Conservation (phyloP, 2,329 filamentous ascomycete species). For the Neofusicoccum cordaticola region DNA sequence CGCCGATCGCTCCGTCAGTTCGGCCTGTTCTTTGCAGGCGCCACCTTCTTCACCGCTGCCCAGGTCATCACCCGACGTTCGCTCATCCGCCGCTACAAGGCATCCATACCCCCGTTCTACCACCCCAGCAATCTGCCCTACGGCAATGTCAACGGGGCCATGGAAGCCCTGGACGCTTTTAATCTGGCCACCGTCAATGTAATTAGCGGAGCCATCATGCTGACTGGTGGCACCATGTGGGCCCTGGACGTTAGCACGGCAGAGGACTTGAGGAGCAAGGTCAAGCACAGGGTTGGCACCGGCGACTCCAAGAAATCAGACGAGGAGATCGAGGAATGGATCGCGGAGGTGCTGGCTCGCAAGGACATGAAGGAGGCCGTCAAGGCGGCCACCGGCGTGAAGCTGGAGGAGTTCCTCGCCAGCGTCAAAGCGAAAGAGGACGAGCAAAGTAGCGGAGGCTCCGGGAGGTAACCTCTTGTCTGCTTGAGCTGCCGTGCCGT, state of each 20-base stretch:
- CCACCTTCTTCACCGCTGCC: slow-evolving; percentile 71
- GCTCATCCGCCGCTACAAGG: slow-evolving; percentile 60
- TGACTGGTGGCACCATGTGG: slow-evolving; percentile 70
- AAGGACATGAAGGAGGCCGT: slow-evolving; percentile 44
- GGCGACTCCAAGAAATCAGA: slow-evolving; percentile 50
- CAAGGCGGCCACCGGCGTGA: slow-evolving; percentile 27
- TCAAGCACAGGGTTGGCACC: slow-evolving; percentile 44
- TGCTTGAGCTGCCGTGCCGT: background rate
- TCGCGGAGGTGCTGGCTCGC: slow-evolving; percentile 47
- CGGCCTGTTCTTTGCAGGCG: slow-evolving; percentile 70
- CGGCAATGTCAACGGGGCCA: slow-evolving; percentile 57
- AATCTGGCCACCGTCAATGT: slow-evolving; percentile 87
- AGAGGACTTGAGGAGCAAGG: slow-evolving; percentile 59
- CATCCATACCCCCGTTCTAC: slow-evolving; percentile 70
- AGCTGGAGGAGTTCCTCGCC: slow-evolving; percentile 7
- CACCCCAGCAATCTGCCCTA: slow-evolving; percentile 53
- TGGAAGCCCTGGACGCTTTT: slow-evolving; percentile 79
- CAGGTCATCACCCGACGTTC: slow-evolving; percentile 63
- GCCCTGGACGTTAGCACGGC: slow-evolving; percentile 66
- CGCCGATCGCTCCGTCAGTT: slow-evolving; percentile 60
- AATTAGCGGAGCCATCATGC: slow-evolving; percentile 69
- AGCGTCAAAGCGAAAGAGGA: slow-evolving; percentile 6
- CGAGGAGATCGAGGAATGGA: slow-evolving; percentile 54
- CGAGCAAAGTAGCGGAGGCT: slow-evolving; percentile 19
- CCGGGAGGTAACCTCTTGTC: background rate